Base-by-base conservation (phyloP, 208 protist species). In the Acanthamoeba healyi region DNA sequence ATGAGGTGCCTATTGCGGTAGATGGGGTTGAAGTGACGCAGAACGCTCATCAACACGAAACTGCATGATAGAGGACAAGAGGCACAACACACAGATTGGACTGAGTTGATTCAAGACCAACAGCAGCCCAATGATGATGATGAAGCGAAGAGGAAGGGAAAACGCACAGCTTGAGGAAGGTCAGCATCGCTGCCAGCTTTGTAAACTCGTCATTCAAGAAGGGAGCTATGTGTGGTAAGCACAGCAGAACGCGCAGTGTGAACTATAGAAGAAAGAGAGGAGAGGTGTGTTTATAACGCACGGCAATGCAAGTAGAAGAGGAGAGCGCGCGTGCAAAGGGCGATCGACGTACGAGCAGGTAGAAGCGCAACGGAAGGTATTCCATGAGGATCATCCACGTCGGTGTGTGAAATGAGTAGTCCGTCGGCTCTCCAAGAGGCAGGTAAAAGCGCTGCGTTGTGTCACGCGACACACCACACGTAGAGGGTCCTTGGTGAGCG, bases 11-110 rank as follows among this genome's bases (percentile, higher is more conserved):
- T 24, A 44, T 86, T 86, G 29, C 77, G 77, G 29, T 86, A 86
- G 77, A 86, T 86, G 19, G 77, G 77, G 44, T 86, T 86, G 44
- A 86, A 58, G 77, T 86, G 77, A n/a, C 77, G 38, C 44, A 86
- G 34, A 22, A 86, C 77, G 44, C 77, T 86, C 77, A 86, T 42
- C 24, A 26, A 15, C 46, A 58, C 44, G 77, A 86, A 86, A 24
- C 77, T 86, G 70, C 10, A 22, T n/a, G 14, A 49, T 49, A 12
- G 9, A 12, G 44, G 44, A 49, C 44, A 49, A 49, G 44, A 49
- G 44, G 44, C 44, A n/a, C n/a, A n/a, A n/a, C n/a, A n/a, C n/a
- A n/a, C n/a, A 61, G 26, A 32, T n/a, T 36, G 5, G 61, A n/a
- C 10, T 67, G 19, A 67, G 61, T 67, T 67, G 26, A 61, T 22